These are phyloP conservation scores for Scedosporium boydii DNA, from an alignment of 2,329 filamentous ascomycete genomes.

Conservation along the genomic window DNA sequence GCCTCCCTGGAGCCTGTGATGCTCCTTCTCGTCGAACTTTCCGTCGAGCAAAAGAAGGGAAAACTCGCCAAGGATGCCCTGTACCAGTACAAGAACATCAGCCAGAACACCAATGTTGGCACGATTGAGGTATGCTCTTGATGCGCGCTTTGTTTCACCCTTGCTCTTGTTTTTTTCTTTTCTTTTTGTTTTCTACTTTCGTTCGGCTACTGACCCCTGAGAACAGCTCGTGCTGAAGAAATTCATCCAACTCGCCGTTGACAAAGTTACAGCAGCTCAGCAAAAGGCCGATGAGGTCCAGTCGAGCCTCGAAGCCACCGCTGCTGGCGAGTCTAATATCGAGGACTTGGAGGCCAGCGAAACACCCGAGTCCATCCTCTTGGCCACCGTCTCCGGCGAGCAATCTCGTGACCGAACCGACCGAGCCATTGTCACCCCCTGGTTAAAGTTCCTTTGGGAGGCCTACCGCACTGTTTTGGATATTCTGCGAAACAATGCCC, in stretches of 20 bases:
- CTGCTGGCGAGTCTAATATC: conserved; percentile 52
- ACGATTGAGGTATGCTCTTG: conserved; percentile 72
- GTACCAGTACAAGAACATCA: conserved; percentile 99
- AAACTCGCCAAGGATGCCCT: conserved; percentile 98
- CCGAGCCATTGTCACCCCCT: conserved; percentile 94
- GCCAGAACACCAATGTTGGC: conserved; percentile 95
- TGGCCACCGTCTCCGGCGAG: conserved; percentile 95
- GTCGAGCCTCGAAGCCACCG: conserved; percentile 67
- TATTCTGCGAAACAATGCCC: conserved; percentile 97
- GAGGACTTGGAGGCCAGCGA: conserved; percentile 96
- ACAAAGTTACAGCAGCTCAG: conserved; percentile 93
- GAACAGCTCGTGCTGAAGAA: conserved; percentile 79
- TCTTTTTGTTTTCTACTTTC: not conserved
- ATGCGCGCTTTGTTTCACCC: not conserved
- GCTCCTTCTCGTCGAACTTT: conserved; percentile 93
- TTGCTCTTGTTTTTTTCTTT: not conserved
- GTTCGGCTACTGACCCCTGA: conserved; percentile 2
- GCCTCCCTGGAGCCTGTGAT: conserved; percentile 94
- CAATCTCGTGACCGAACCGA: conserved; percentile 96
- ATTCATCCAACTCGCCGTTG: conserved; percentile 94
- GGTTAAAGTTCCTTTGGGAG: conserved; percentile 99
- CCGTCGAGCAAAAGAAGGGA: conserved; percentile 94
- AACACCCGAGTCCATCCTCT: conserved; percentile 94
- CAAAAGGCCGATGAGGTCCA: conserved; percentile 93
- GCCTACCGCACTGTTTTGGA: conserved; percentile 97